Evolutionary conservation across 73 alveolate genomes (phyloP).

Genomic region (Paramecium biaurelia): DNA sequence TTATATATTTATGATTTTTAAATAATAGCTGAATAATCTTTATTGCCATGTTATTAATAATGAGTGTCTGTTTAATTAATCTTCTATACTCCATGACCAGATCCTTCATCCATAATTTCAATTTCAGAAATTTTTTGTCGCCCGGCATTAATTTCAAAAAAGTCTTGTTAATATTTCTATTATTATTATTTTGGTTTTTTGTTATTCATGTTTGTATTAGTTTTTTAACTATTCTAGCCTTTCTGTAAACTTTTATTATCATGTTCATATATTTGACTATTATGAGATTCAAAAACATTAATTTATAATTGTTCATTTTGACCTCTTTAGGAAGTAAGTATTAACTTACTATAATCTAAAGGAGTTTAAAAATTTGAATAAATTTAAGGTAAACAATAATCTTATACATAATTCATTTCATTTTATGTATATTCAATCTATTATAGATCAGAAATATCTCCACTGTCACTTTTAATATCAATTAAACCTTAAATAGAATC

Average conservation of each 20-base stretch:
- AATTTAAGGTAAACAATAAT: not conserved
- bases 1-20: not conserved
- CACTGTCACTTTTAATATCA: not conserved
- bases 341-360: not conserved
- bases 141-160: not conserved
- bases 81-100: not conserved
- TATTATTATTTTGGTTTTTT: not conserved
- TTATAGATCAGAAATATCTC: not conserved
- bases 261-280: not conserved
- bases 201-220: not conserved
- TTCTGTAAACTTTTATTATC: not conserved
- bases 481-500: not conserved
- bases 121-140: not conserved
- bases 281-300: not conserved
- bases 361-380: conserved; percentile 22
- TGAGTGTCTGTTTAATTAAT: not conserved
- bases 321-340: not conserved
- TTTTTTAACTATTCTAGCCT: not conserved
- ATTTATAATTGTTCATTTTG: not conserved
- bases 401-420: not conserved
- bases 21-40: not conserved
- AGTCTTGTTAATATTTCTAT: not conserved
- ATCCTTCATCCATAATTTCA: not conserved
- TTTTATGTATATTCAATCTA: not conserved
- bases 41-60: not conserved